Conservation (phyloP, 2,329 filamentous ascomycete genomes). For the Claviceps pazoutovae region DNA sequence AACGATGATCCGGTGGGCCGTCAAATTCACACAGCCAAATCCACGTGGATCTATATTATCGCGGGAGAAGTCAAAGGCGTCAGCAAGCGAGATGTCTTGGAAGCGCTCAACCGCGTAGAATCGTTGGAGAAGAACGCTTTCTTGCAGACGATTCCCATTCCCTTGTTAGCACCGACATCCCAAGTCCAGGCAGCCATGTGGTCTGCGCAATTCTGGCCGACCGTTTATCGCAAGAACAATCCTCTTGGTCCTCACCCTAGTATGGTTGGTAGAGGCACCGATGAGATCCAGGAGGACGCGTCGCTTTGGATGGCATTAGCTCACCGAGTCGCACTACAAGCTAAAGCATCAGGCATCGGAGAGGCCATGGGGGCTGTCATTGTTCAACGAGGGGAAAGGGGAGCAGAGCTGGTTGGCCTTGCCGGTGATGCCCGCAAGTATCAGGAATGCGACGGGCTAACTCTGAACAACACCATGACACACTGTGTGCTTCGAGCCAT, state of each 20-base stretch:
- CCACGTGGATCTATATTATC: conserved; percentile 46
- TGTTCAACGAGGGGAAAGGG: conserved; percentile 45
- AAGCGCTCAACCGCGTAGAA: conserved; percentile 33
- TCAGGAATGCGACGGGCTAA: conserved; percentile 31
- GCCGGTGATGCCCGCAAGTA: conserved; percentile 66
- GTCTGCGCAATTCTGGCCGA: conserved; percentile 69
- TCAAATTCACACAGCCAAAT: conserved; percentile 45
- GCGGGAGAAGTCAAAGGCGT: conserved; percentile 38
- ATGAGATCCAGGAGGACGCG: conserved; percentile 51
- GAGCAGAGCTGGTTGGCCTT: conserved; percentile 50
- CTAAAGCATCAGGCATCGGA: conserved; percentile 43
- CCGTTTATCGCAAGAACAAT: conserved; percentile 75
- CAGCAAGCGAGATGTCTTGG: conserved; percentile 36
- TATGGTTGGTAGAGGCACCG: conserved; percentile 54
- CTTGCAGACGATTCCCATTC: conserved; percentile 52
- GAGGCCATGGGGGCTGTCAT: conserved; percentile 63
- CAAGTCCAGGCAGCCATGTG: conserved; percentile 60
- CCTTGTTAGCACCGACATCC: conserved; percentile 60
- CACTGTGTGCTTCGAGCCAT: conserved; percentile 69
- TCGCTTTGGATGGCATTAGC: conserved; percentile 56
- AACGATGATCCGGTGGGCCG: conserved; percentile 40
- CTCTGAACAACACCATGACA: conserved; percentile 58
- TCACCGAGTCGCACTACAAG: conserved; percentile 45
- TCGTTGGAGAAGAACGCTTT: conserved; percentile 39
- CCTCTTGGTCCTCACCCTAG: conserved; percentile 73